These are phyloP conservation scores for Pyracantha coccinea DNA, from an alignment of 331 rosid species.

Conservation along the genomic window DNA sequence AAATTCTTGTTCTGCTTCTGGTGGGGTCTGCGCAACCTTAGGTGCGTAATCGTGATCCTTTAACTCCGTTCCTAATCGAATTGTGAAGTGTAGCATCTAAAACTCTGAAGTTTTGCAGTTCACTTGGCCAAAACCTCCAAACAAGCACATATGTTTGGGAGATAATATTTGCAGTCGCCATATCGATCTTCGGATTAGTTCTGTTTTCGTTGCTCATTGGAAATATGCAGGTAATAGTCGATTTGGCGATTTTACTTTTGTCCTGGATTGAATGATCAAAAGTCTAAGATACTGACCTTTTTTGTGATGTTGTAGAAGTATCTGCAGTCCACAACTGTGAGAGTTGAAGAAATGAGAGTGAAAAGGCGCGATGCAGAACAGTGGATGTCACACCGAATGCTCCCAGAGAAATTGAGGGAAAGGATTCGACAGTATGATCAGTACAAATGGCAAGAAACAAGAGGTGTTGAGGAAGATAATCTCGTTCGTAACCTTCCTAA, in stretches of 20 bases:
- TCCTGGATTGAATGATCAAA: neutral
- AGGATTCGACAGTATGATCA: constrained; percentile 68
- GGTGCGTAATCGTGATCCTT: constrained; percentile 30
- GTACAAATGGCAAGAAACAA: constrained; percentile 86
- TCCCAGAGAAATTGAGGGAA: constrained; percentile 46
- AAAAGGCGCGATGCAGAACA: constrained; percentile 67
- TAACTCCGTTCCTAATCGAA: neutral
- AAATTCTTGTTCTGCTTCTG: constrained; percentile 82
- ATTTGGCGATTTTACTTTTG: neutral
- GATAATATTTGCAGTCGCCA: constrained; percentile 52
- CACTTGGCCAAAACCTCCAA: constrained; percentile 75
- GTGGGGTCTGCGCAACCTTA: constrained; percentile 88
- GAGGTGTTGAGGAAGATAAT: constrained; percentile 75
- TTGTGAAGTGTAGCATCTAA: neutral
- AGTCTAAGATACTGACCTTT: neutral
- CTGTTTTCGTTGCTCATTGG: constrained; percentile 71
- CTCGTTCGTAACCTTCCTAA: constrained; percentile 75
- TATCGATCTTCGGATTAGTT: constrained; percentile 60
- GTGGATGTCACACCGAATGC: constrained; percentile 94
- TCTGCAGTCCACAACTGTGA: constrained; percentile 73
- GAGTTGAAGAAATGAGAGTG: constrained; percentile 86
- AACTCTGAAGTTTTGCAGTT: constrained; percentile 34
- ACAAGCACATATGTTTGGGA: constrained; percentile 55
- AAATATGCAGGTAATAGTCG: constrained; percentile 76
- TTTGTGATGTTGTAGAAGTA: constrained; percentile 49